Percentiles rank a stretch among this genome's conserved stretches.
These are phyloP conservation scores for Peterozyma toletana DNA, from an alignment of 805 yeast species.

Conservation along the genomic window DNA sequence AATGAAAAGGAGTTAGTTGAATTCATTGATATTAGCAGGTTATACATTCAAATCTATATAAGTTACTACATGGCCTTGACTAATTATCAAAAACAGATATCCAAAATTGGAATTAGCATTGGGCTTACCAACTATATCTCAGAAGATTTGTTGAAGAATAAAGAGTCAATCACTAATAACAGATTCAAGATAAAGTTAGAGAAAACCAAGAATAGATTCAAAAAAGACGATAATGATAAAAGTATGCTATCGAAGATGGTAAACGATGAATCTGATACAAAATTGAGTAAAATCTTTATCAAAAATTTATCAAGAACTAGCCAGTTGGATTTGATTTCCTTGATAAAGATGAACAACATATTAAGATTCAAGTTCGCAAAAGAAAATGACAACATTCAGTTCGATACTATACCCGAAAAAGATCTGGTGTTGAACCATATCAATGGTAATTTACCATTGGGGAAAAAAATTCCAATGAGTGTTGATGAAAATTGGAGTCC, in stretches of 20 bases:
- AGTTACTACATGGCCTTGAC: constrained; percentile 1
- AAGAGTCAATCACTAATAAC: not conserved
- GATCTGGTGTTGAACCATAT: not conserved
- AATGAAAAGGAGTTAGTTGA: not conserved
- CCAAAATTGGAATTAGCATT: constrained; percentile 3
- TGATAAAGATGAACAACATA: constrained; percentile 3
- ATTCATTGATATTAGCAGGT: not conserved
- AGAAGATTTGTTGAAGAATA: constrained; percentile 1
- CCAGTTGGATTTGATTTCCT: constrained; percentile 2
- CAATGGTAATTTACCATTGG: not conserved
- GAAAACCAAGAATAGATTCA: not conserved
- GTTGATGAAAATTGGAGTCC: not conserved
- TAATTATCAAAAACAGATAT: not conserved
- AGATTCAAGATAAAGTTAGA: not conserved
- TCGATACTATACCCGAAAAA: not conserved
- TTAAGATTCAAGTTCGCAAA: constrained; percentile 7
- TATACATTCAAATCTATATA: constrained; percentile 3
- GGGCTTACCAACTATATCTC: constrained; percentile 5
- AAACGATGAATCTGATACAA: constrained; percentile 3
- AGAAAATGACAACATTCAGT: constrained; percentile 8
- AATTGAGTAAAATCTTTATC: constrained; percentile 1
- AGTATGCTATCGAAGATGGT: constrained; percentile 3
- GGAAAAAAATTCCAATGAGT: constrained; percentile 7
- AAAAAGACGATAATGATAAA: constrained; percentile 1
- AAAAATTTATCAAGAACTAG: not conserved